Evolutionary conservation across 2,329 filamentous ascomycete genomes (phyloP).

Genomic region (Sclerotinia trifoliorum): DNA sequence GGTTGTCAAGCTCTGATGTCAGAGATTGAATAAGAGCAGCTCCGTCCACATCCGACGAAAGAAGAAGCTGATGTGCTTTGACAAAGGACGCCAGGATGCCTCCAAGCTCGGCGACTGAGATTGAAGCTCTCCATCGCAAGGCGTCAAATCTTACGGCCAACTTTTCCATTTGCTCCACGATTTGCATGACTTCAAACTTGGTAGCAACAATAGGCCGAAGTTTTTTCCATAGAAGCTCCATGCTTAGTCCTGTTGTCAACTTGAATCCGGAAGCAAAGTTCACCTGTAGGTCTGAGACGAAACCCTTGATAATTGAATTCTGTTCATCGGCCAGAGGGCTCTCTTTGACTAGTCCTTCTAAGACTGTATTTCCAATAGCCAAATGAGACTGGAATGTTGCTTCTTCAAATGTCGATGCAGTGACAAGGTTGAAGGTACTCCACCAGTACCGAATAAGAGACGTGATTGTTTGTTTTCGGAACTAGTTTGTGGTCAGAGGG

Average conservation of each 20-base stretch:
- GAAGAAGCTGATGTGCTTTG: constrained; percentile 56
- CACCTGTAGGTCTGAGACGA: constrained; percentile 46
- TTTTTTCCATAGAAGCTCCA: constrained; percentile 74
- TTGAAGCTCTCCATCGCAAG: constrained; percentile 57
- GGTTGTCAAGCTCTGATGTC: constrained; percentile 50
- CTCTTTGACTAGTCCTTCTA: constrained; percentile 15
- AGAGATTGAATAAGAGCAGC: constrained; percentile 49
- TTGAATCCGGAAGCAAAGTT: constrained; percentile 70
- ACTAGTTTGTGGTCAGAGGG: constrained; percentile 25
- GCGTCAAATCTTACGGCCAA: constrained; percentile 60
- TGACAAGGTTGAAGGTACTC: constrained; percentile 52
- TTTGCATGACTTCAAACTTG: constrained; percentile 47
- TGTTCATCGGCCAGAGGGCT: background rate
- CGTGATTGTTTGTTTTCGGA: constrained; percentile 42
- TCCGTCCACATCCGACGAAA: constrained; percentile 42
- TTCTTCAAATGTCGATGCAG: constrained; percentile 54
- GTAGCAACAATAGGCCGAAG: constrained; percentile 64
- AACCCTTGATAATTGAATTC: constrained; percentile 22
- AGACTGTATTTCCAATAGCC: constrained; percentile 41
- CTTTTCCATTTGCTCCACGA: constrained; percentile 52
- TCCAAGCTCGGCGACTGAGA: constrained; percentile 51
- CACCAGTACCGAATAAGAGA: constrained; percentile 54
- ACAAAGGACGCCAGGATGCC: constrained; percentile 55
- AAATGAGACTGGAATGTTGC: constrained; percentile 64
- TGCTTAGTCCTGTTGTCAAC: constrained; percentile 71